phyloP scores from a whole-genome alignment of 2,329 filamentous ascomycete genomes.

The Penicillium sp. region DNA sequence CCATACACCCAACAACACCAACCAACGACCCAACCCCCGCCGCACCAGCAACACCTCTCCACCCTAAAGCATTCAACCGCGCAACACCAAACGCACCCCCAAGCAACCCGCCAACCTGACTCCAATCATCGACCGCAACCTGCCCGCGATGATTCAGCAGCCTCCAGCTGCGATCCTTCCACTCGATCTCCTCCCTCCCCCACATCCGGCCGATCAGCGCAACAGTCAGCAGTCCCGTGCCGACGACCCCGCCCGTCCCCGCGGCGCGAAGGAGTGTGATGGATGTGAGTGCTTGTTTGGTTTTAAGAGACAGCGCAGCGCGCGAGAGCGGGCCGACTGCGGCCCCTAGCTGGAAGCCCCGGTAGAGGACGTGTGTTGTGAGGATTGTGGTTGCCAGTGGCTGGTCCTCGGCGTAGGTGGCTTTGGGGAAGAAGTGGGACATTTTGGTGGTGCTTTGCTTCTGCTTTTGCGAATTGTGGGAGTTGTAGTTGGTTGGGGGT shows the following conservation, averaged over 20 bases:
- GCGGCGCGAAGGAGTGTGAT: conserved; percentile 51
- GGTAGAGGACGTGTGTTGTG: conserved; percentile 62
- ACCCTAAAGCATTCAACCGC: background rate
- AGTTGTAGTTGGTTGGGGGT: background rate
- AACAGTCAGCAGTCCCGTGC: conserved; percentile 50
- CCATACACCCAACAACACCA: conserved; percentile 16
- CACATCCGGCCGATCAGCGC: conserved; percentile 58
- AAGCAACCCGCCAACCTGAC: conserved; percentile 6
- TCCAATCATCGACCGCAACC: conserved; percentile 35
- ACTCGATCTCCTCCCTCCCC: conserved; percentile 64
- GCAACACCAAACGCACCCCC: background rate
- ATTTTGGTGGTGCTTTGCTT: conserved; percentile 18
- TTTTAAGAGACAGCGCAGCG: conserved; percentile 21
- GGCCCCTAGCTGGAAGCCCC: conserved; percentile 59
- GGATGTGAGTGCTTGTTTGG: conserved; percentile 29
- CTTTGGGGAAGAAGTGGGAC: conserved; percentile 52
- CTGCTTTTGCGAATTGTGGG: background rate
- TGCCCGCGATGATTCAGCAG: conserved; percentile 64
- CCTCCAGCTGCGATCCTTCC: conserved; percentile 67
- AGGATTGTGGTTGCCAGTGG: conserved; percentile 60
- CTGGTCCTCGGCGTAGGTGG: conserved; percentile 68
- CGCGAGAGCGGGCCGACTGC: conserved; percentile 53
- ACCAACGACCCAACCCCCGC: conserved; percentile 15
- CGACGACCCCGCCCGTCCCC: conserved; percentile 53
- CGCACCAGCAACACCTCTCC: conserved; percentile 3